Evolutionary conservation across 2,329 filamentous ascomycete genomes (phyloP), one percentile per base, ranked within the genome.

Genomic region (Emydomyces testavorans): DNA sequence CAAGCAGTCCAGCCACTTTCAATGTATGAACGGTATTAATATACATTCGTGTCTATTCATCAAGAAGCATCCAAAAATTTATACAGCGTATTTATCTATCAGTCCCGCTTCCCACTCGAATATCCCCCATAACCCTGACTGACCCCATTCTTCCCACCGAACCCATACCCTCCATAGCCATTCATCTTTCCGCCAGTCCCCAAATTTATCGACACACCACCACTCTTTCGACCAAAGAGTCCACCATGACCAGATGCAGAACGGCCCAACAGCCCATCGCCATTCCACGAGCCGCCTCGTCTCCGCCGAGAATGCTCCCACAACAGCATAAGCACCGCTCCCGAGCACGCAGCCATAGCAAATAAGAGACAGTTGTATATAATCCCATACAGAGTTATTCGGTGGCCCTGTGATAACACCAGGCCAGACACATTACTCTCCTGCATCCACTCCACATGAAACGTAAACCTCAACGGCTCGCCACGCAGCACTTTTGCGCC

Each of bases 401-500:
- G 16, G 18, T 35, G 13, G n/a, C 15, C 15, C 26, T 53, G 54
- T 4, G 53, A 47, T 40, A 58, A 51, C 24, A 58, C 63, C 60
- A 62, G 63, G 15, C 61, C 60, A 51, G 65, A 61, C 1, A 64
- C 60, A 29, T 61, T 57, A n/a, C 62, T 63, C 5, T 69, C 64
- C 45, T 70, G 60, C 41, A 71, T 54, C 92, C 92, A 96, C 37
- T 86, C 73, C 11, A 96, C 82, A 34, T 79, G 83, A 59, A 96
- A 85, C 37, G 73, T 75, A 56, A 96, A 71, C 0, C 85, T 82
- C 49, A 96, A 65, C 4, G 83, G 77, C 64, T 96, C 89, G 10
- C 90, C 89, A 54, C 95, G 94, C 26, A 95, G 78, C 40, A 95
- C 76, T 58, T 81, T 81, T 0, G 71, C 70, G 3, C 69, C 73